These are phyloP conservation scores for Moesziomyces sp. DNA, from an alignment of 1,284 basidiomycete species.

Conservation along the genomic window DNA sequence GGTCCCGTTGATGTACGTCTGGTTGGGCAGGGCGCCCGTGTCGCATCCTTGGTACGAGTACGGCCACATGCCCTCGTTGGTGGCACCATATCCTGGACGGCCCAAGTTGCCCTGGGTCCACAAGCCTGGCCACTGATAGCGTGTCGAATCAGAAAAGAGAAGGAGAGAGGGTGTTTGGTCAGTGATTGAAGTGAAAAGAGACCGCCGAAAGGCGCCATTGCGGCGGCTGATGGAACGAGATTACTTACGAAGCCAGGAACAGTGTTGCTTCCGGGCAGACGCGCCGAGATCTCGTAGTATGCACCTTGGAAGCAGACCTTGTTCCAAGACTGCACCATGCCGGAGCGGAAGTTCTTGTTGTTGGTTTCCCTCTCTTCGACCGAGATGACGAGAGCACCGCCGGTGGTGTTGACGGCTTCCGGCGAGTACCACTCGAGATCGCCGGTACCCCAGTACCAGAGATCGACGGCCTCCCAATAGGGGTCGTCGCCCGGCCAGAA, in stretches of 20 bases:
- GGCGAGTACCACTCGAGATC: conserved; percentile 69
- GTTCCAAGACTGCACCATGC: conserved; percentile 67
- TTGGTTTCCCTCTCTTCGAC: conserved; percentile 56
- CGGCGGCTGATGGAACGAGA: not conserved
- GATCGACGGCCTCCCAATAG: conserved; percentile 70
- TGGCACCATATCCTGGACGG: conserved; percentile 64
- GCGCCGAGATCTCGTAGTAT: conserved; percentile 59
- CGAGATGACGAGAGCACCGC: conserved; percentile 52
- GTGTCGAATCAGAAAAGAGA: conserved; percentile 60
- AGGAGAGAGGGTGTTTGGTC: conserved; percentile 7
- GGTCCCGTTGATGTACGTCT: conserved; percentile 51
- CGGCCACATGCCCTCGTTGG: conserved; percentile 68
- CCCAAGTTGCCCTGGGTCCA: conserved; percentile 66
- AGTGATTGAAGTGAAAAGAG: not conserved
- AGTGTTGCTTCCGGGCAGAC: conserved; percentile 32
- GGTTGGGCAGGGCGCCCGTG: conserved; percentile 62
- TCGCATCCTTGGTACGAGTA: conserved; percentile 69
- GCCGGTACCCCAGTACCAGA: conserved; percentile 70
- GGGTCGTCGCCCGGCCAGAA: conserved; percentile 69
- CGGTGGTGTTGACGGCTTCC: conserved; percentile 60
- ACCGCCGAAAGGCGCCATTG: too few species aligned
- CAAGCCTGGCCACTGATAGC: conserved; percentile 68
- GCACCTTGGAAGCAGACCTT: conserved; percentile 68
- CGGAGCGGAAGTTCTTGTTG: conserved; percentile 64
- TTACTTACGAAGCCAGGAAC: conserved; percentile 22